phyloP scores from a whole-genome alignment of 2,329 filamentous ascomycete genomes.

The Colletotrichum sp. region DNA sequence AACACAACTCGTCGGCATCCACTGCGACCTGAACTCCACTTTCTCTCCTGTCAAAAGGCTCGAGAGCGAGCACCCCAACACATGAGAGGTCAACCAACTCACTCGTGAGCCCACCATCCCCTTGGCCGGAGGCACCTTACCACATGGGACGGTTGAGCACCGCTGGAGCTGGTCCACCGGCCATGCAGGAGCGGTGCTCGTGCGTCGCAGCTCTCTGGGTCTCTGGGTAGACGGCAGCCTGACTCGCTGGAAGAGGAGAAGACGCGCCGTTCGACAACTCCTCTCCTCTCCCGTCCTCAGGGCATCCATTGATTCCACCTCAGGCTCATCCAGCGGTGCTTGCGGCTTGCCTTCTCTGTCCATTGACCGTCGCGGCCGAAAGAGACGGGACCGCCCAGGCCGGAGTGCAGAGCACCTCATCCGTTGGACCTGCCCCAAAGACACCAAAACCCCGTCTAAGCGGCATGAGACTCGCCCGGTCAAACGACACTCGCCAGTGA shows the following conservation, averaged over 20 bases:
- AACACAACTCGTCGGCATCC: conserved; percentile 15
- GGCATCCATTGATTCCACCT: too few relatives aligned
- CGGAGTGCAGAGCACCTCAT: neutral
- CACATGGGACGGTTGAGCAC: conserved; percentile 3
- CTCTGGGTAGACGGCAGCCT: conserved; percentile 1
- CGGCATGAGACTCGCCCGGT: neutral
- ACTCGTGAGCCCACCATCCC: neutral
- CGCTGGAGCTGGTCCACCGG: neutral
- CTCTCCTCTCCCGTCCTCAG: neutral
- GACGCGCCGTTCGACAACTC: neutral
- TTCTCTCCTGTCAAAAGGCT: conserved; percentile 10
- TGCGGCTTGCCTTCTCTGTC: neutral
- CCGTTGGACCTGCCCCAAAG: neutral
- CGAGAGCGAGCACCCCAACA: neutral
- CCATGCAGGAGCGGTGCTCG: neutral
- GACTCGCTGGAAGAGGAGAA: neutral
- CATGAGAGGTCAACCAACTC: neutral
- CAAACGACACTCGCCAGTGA: neutral
- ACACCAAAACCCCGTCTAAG: neutral
- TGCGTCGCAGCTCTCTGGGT: neutral
- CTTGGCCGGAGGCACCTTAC: neutral
- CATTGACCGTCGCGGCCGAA: neutral
- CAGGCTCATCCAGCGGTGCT: neutral
- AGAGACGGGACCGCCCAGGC: neutral
- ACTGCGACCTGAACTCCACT: conserved; percentile 14